These are phyloP conservation scores for Neophaeococcomyces aloes DNA, from an alignment of 2,329 filamentous ascomycete genomes.

Conservation along the genomic window DNA sequence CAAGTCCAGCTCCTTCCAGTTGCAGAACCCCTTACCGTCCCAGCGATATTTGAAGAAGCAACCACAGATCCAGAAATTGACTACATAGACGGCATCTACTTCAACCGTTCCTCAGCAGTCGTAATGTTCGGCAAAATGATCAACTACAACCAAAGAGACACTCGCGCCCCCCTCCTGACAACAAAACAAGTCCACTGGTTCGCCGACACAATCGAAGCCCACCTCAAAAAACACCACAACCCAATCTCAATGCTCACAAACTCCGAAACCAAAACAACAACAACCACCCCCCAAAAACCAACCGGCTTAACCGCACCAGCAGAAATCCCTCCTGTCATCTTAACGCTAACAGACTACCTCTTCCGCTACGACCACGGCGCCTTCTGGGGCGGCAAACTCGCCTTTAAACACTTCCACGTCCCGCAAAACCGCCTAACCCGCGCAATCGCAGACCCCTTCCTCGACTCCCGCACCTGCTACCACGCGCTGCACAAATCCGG, in stretches of 20 bases:
- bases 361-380: constrained; percentile 48
- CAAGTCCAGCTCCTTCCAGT: constrained; percentile 37
- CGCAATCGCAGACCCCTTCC: constrained; percentile 48
- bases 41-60: constrained; percentile 14
- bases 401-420: constrained; percentile 49
- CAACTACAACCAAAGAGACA: constrained; percentile 20
- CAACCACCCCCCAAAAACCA: background rate
- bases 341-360: constrained; percentile 23
- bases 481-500: constrained; percentile 50
- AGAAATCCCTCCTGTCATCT: constrained; percentile 3
- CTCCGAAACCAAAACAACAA: constrained; percentile 4
- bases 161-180: background rate
- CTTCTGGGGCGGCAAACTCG: constrained; percentile 53
- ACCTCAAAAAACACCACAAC: constrained; percentile 7
- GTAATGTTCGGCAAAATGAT: constrained; percentile 8
- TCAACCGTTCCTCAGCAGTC: constrained; percentile 26
- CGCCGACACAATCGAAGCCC: constrained; percentile 6
- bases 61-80: constrained; percentile 30
- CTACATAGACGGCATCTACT: constrained; percentile 42
- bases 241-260: constrained; percentile 5
- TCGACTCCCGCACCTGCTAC: constrained; percentile 52
- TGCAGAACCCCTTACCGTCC: constrained; percentile 2
- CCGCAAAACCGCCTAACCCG: constrained; percentile 52
- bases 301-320: constrained; percentile 21
- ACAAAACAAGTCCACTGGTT: constrained; percentile 6